These are phyloP conservation scores for Pythium aphanidermatum DNA, from an alignment of 352 stramenopile genomes.

Conservation along the genomic window DNA sequence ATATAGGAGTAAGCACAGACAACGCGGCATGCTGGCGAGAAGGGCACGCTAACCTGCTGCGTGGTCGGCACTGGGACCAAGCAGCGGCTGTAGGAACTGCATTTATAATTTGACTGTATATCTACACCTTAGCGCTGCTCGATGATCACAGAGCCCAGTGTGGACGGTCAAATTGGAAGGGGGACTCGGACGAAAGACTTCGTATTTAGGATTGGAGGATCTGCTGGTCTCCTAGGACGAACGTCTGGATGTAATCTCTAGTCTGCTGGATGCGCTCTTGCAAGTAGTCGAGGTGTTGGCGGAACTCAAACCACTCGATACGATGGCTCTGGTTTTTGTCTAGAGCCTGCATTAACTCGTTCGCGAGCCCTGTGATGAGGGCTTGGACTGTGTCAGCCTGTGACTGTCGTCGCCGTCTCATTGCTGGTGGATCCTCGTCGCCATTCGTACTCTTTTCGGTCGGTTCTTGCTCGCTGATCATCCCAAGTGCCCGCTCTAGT, in stretches of 20 bases:
- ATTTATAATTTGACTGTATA: no score
- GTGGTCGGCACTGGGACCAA: no score
- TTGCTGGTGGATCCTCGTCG: background rate
- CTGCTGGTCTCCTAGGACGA: slow-evolving; percentile 1
- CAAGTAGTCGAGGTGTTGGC: slow-evolving; percentile 62
- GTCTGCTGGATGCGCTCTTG: slow-evolving; percentile 43
- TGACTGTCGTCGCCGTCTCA: slow-evolving; percentile 15
- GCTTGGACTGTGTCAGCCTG: slow-evolving; percentile 28
- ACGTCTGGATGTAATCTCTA: slow-evolving; percentile 40
- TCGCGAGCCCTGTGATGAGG: slow-evolving; percentile 40
- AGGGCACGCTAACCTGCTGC: no score
- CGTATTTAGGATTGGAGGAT: background rate
- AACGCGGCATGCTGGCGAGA: no score
- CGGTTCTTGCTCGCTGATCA: background rate
- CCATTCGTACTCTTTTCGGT: background rate
- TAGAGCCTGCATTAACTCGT: slow-evolving; percentile 48
- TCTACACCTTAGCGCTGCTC: no score
- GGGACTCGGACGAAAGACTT: no score
- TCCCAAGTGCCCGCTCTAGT: slow-evolving; percentile 1
- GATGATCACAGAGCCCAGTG: no score
- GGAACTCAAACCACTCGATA: slow-evolving; percentile 77
- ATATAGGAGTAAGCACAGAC: no score
- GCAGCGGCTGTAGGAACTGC: no score
- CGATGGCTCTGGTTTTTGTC: slow-evolving; percentile 49
- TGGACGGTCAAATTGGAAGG: no score